Evolutionary conservation across 192 early-diverging fungal genomes (phyloP).

Genomic region (Backusella macrospora): DNA sequence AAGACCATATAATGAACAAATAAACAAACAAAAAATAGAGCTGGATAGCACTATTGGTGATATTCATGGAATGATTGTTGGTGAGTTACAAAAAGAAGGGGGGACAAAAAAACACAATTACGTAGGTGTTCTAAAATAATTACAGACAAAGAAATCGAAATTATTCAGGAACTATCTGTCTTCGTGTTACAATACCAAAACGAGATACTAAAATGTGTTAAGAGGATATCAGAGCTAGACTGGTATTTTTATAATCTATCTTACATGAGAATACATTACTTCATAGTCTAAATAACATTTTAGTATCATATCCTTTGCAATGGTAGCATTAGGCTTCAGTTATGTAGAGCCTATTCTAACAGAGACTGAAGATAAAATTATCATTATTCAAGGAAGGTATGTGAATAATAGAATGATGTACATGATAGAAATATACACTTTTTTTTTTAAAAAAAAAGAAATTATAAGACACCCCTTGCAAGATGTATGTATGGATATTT

Average conservation of each 20-base stretch:
- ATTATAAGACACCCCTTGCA: slow-evolving; percentile 70
- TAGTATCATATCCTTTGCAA: slow-evolving; percentile 67
- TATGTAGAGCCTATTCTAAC: slow-evolving; percentile 64
- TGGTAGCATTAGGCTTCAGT: slow-evolving; percentile 55
- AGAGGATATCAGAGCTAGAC: slow-evolving; percentile 67
- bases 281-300: not conserved
- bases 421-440: not conserved
- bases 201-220: slow-evolving; percentile 42
- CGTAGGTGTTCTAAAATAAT: not conserved
- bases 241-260: slow-evolving; percentile 46
- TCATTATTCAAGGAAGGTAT: slow-evolving; percentile 72
- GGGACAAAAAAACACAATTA: not conserved
- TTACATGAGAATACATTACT: not conserved
- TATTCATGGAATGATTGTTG: slow-evolving; percentile 79
- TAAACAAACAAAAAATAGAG: slow-evolving; percentile 47
- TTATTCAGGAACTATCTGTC: slow-evolving; percentile 72
- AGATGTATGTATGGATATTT: slow-evolving; percentile 59
- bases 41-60: slow-evolving; percentile 84
- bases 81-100: slow-evolving; percentile 36
- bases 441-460: no score
- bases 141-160: slow-evolving; percentile 82
- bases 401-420: not conserved
- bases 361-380: slow-evolving; percentile 48
- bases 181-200: slow-evolving; percentile 47
- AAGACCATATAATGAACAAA: not conserved